phyloP scores from a whole-genome alignment of 805 yeast genomes.

The Pichia thaimueangensis region DNA sequence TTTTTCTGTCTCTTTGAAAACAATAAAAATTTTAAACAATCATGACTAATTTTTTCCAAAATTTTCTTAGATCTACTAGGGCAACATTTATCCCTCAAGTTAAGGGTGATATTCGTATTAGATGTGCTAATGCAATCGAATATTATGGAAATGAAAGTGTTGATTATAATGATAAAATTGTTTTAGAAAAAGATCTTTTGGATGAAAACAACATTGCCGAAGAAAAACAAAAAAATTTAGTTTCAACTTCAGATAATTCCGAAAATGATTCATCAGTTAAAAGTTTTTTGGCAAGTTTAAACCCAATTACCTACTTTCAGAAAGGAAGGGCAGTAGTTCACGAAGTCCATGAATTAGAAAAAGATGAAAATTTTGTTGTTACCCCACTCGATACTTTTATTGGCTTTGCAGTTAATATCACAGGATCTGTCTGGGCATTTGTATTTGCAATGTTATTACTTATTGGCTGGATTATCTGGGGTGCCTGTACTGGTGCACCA shows the following conservation, averaged over 20 bases:
- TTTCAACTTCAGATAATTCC: too few relatives aligned
- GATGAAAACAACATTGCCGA: background rate
- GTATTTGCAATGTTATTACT: conserved; percentile 23
- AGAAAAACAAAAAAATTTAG: background rate
- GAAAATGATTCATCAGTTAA: too few relatives aligned
- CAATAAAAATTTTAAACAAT: too few relatives aligned
- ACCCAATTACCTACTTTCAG: background rate
- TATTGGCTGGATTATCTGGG: conserved; percentile 17
- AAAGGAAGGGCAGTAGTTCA: background rate
- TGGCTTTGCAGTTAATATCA: conserved; percentile 13
- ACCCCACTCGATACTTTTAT: conserved; percentile 10
- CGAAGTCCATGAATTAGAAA: conserved; percentile 5
- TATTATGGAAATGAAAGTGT: too few relatives aligned
- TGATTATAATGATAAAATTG: too few relatives aligned
- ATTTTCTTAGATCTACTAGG: background rate
- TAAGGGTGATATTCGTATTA: conserved; percentile 5
- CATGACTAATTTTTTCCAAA: too few relatives aligned
- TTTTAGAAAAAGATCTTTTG: too few relatives aligned
- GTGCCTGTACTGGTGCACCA: conserved; percentile 27
- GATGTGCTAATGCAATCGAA: background rate
- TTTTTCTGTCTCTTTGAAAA: too few relatives aligned
- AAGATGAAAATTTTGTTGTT: conserved; percentile 8
- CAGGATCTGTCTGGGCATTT: conserved; percentile 21
- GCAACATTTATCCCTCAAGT: conserved; percentile 1
- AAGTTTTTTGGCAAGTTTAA: too few relatives aligned